A percentile compares a stretch with the other conserved stretches of the same genome.
Conservation (phyloP, 2,329 filamentous ascomycete species). For the Lasiodiplodia gonubiensis region DNA sequence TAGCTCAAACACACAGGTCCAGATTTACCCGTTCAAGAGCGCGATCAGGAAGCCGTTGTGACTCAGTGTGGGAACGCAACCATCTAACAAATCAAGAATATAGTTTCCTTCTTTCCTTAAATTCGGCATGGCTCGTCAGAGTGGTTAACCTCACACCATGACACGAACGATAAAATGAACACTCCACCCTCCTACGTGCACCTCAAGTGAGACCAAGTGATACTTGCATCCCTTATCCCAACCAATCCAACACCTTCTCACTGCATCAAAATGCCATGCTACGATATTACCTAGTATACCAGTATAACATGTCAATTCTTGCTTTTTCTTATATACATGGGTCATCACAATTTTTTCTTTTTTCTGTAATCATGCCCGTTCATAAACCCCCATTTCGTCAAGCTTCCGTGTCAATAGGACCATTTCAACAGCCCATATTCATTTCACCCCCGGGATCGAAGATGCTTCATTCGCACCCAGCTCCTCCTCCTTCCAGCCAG, state of each 20-base stretch:
- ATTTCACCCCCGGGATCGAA: conserved; percentile 50
- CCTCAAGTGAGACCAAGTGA: no score
- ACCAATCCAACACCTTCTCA: no score
- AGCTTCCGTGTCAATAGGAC: neutral
- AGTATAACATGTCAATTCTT: no score
- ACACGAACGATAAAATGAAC: neutral
- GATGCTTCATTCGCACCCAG: conserved; percentile 54
- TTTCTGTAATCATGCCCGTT: no score
- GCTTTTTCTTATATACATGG: no score
- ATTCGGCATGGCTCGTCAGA: neutral
- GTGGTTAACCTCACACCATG: neutral
- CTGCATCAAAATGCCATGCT: no score
- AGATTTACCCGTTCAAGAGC: conserved; percentile 57
- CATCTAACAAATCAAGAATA: neutral
- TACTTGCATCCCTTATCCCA: neutral
- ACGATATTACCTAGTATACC: no score
- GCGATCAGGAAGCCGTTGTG: conserved; percentile 52
- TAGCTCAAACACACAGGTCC: conserved; percentile 28
- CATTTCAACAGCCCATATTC: neutral
- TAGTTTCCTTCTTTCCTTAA: neutral
- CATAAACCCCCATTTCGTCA: no score
- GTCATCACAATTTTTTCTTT: no score
- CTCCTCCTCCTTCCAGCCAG: conserved; percentile 55
- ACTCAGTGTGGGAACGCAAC: neutral
- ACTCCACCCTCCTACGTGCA: no score